Conservation (phyloP, 73 alveolate species). For the Tetrahymena thermophila region DNA sequence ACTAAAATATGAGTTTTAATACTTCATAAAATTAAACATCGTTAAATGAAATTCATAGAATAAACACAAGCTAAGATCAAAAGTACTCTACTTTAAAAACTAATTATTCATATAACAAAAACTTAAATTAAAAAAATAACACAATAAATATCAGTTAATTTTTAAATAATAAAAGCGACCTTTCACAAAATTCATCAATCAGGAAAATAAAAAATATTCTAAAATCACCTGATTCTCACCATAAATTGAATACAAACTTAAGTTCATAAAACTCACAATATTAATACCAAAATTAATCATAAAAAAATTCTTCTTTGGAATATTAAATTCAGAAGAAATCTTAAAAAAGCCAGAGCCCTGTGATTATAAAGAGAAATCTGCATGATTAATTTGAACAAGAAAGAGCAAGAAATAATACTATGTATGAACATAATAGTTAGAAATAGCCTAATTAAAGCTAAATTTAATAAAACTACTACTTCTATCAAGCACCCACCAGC, state of each 20-base stretch:
- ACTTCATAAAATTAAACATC: not conserved
- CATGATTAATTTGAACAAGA: not conserved
- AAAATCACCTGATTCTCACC: not conserved
- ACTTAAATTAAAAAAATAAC: not conserved
- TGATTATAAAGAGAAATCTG: not conserved
- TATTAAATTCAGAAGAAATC: not conserved
- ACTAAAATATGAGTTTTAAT: not conserved
- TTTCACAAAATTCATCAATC: not conserved
- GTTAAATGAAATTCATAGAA: not conserved
- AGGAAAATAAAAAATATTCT: not conserved
- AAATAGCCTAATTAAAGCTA: not conserved
- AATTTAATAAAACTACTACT: not conserved
- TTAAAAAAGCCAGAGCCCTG: not conserved
- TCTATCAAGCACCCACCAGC: not conserved
- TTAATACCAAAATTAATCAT: not conserved
- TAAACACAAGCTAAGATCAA: not conserved
- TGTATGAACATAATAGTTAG: not conserved
- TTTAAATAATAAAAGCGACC: not conserved
- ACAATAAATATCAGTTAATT: not conserved
- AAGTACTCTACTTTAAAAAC: not conserved
- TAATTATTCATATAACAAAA: not conserved
- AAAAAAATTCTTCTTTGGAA: not conserved
- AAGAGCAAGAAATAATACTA: not conserved
- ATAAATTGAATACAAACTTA: not conserved
- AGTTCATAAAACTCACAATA: not conserved